A percentile compares a stretch with the other conserved stretches of the same genome.
Evolutionary conservation across 2,329 filamentous ascomycete species (phyloP).

Genomic region (Aspergillus novoparasiticus): DNA sequence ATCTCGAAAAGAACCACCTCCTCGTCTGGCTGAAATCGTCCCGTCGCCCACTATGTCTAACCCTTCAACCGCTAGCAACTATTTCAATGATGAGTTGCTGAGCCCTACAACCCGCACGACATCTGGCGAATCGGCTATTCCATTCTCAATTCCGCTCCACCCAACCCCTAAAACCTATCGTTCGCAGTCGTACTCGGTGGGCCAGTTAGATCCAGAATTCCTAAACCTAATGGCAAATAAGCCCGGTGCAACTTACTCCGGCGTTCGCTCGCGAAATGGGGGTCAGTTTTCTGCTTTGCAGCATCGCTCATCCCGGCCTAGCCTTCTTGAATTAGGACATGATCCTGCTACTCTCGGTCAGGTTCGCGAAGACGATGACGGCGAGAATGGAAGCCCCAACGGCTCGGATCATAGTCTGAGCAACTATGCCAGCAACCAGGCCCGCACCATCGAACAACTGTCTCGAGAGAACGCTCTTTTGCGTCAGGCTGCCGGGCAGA

Average conservation of each 20-base stretch:
- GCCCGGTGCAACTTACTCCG: constrained; percentile 29
- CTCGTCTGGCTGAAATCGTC: constrained; percentile 72
- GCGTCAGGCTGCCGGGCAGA: constrained; percentile 46
- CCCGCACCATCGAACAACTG: constrained; percentile 50
- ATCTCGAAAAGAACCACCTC: constrained; percentile 71
- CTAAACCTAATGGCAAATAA: constrained; percentile 37
- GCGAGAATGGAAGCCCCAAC: constrained; percentile 44
- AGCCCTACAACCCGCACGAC: constrained; percentile 49
- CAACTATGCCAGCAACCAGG: constrained; percentile 43
- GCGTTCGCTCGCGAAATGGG: constrained; percentile 40
- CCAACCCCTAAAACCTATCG: constrained; percentile 91
- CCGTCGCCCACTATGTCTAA: constrained; percentile 70
- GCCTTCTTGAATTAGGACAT: constrained; percentile 49
- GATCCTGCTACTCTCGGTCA: constrained; percentile 50
- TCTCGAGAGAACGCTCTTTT: constrained; percentile 51
- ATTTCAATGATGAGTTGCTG: constrained; percentile 58
- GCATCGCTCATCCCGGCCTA: constrained; percentile 71
- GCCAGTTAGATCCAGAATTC: constrained; percentile 75
- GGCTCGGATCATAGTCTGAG: constrained; percentile 42
- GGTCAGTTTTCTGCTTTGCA: constrained; percentile 70
- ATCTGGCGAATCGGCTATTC: constrained; percentile 63
- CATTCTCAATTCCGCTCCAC: constrained; percentile 84
- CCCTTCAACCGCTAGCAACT: constrained; percentile 51
- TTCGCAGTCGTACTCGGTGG: constrained; percentile 95
- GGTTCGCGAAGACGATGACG: constrained; percentile 53